Percentiles rank a stretch among this genome's conserved stretches.
Evolutionary conservation across 179 eudicot genomes (phyloP).

Genomic region (Silene coronaria): DNA sequence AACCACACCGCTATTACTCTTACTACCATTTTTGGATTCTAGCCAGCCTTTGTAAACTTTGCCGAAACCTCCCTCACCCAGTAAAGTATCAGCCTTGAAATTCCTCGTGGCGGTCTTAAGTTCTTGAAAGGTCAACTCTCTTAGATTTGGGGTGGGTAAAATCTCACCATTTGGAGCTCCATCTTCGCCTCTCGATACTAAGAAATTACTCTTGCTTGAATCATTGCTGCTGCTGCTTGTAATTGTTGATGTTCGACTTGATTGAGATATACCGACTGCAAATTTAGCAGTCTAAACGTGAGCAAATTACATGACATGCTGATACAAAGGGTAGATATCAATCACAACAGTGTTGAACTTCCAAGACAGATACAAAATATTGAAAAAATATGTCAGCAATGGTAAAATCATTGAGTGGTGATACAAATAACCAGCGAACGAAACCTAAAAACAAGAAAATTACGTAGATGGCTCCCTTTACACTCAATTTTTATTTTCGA

Average conservation of each 20-base stretch:
- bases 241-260: conserved; percentile 42
- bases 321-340: neutral
- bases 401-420: neutral
- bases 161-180: conserved; percentile 42
- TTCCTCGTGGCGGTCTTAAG: conserved; percentile 60
- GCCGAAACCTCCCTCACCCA: conserved; percentile 97
- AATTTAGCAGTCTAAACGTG: neutral
- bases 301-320: neutral
- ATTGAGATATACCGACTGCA: conserved; percentile 35
- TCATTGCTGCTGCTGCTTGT: conserved; percentile 38
- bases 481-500: neutral
- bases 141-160: conserved; percentile 51
- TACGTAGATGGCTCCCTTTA: too few species aligned
- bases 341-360: neutral
- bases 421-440: neutral
- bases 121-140: conserved; percentile 54
- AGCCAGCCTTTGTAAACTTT: conserved; percentile 83
- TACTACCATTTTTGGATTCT: conserved; percentile 37
- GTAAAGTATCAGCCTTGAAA: conserved; percentile 48
- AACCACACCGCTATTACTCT: conserved; percentile 37
- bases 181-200: conserved; percentile 39
- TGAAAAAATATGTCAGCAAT: too few species aligned
- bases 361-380: neutral
- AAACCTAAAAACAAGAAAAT: neutral
- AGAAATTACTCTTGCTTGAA: conserved; percentile 53